Percentiles rank a stretch among this genome's conserved stretches.
Evolutionary conservation across 371 early-diverging fungal species (phyloP).

Genomic region (Batrachochytrium dendrobatidis): DNA sequence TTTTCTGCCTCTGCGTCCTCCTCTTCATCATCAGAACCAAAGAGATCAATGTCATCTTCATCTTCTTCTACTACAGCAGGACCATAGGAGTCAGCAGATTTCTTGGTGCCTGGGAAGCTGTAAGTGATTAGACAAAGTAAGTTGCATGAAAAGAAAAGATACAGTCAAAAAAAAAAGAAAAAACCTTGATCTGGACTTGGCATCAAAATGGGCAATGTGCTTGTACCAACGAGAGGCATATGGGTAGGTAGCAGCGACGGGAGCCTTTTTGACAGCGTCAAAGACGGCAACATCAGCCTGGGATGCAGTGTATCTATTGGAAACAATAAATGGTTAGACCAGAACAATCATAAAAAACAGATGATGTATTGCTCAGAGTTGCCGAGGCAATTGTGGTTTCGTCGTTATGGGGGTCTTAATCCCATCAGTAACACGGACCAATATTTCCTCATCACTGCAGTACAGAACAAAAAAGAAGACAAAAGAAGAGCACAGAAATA

Average conservation of each 20-base stretch:
- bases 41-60: constrained; percentile 89
- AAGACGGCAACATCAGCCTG: constrained; percentile 83
- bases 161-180: constrained; percentile 39
- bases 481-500: too few species aligned
- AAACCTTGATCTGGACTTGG: constrained; percentile 10
- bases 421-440: not conserved
- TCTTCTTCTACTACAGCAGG: constrained; percentile 56
- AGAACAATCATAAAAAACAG: not conserved
- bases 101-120: constrained; percentile 47
- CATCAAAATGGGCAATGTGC: constrained; percentile 53
- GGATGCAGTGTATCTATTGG: constrained; percentile 67
- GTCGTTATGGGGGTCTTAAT: not conserved
- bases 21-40: constrained; percentile 90
- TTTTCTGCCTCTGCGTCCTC: constrained; percentile 89
- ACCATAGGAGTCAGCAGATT: constrained; percentile 39
- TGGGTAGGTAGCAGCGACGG: constrained; percentile 68
- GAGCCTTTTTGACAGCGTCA: constrained; percentile 65
- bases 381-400: not conserved
- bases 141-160: not conserved
- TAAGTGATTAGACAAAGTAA: not conserved
- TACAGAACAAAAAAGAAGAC: too few species aligned
- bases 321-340: constrained; percentile 1
- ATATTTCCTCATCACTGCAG: not conserved
- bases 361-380: not conserved
- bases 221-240: constrained; percentile 93